Percentiles rank a stretch among this genome's conserved stretches.
phyloP scores from a whole-genome alignment of 2,329 filamentous ascomycete species.

The Cladobotryum mycophilum region DNA sequence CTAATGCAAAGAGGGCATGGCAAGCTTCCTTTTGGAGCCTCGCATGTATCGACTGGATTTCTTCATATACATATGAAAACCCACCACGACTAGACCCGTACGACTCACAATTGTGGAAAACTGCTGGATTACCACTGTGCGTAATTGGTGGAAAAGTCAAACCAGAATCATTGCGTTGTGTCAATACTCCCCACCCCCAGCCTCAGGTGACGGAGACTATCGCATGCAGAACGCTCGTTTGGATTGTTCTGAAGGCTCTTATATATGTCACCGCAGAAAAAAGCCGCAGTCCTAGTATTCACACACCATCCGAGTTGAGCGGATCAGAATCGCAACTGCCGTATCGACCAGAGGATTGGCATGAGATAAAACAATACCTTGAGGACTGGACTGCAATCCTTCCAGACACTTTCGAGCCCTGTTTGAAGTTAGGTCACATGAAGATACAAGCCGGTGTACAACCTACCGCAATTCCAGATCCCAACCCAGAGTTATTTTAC shows the following conservation, averaged over 20 bases:
- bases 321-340: not conserved
- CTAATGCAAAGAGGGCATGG: constrained; percentile 10
- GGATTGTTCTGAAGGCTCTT: constrained; percentile 14
- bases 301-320: not conserved
- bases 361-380: constrained; percentile 9
- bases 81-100: constrained; percentile 10
- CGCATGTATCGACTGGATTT: constrained; percentile 14
- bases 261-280: constrained; percentile 8
- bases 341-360: not conserved
- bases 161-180: constrained; percentile 7
- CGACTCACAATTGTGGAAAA: constrained; percentile 13
- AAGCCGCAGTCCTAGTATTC: not conserved
- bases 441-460: not conserved
- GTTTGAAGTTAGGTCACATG: constrained; percentile 7
- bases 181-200: not conserved
- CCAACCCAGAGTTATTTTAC: constrained; percentile 12
- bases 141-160: constrained; percentile 5
- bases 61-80: constrained; percentile 10
- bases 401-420: constrained; percentile 15
- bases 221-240: constrained; percentile 13
- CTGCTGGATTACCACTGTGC: constrained; percentile 13
- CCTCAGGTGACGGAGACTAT: constrained; percentile 12
- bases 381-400: constrained; percentile 11
- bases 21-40: constrained; percentile 16
- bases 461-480: not conserved